Evolutionary conservation across 257 asterid genomes (phyloP).

Genomic region (Primulina tabacum): DNA sequence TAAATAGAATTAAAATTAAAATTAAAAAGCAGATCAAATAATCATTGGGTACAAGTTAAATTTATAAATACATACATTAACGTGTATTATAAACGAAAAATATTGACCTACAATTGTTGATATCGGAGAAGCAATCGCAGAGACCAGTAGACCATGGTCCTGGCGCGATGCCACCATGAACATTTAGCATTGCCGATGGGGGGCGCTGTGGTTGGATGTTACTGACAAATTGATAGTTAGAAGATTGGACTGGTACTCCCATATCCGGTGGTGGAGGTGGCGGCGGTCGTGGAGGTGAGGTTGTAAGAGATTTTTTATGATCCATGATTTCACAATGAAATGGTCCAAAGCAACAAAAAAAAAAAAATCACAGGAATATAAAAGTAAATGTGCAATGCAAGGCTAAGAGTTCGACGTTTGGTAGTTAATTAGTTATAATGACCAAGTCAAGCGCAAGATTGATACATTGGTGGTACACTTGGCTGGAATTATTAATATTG

Average conservation of each 20-base stretch:
- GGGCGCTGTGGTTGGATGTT: constrained; percentile 1
- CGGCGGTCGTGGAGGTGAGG: background rate
- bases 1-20: background rate
- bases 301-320: background rate
- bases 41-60: background rate
- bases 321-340: constrained; percentile 2
- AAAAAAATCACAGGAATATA: background rate
- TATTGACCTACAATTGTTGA: constrained; percentile 33
- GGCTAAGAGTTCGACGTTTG: no score
- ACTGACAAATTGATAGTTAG: background rate
- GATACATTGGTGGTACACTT: background rate
- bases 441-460: background rate
- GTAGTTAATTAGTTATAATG: background rate
- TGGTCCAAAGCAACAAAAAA: no score
- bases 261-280: background rate
- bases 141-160: constrained; percentile 48
- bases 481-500: background rate
- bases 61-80: background rate
- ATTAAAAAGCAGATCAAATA: no score
- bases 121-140: constrained; percentile 39
- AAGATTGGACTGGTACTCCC: background rate
- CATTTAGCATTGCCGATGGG: background rate
- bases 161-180: constrained; percentile 14
- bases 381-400: no score
- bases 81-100: background rate